Conservation (phyloP, 371 early-diverging fungal genomes). For the Mycotypha africana region DNA sequence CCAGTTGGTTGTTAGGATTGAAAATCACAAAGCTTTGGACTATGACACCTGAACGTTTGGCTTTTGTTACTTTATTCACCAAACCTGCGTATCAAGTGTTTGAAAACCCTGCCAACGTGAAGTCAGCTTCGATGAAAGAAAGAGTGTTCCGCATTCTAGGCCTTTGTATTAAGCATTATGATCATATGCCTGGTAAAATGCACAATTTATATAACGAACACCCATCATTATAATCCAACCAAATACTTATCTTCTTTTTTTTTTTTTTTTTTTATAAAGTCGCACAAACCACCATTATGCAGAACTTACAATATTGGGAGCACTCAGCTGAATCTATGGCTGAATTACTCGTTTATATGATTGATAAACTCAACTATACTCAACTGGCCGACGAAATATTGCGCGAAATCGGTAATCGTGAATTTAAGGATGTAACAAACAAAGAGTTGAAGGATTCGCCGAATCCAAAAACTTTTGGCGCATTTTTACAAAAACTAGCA, state of each 20-base stretch:
- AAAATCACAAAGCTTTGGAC: slow-evolving; percentile 77
- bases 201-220: no score
- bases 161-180: slow-evolving; percentile 65
- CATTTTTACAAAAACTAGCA: slow-evolving; percentile 79
- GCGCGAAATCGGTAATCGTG: slow-evolving; percentile 58
- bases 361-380: slow-evolving; percentile 59
- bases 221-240: no score
- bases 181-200: slow-evolving; percentile 62
- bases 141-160: slow-evolving; percentile 58
- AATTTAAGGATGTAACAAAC: slow-evolving; percentile 48
- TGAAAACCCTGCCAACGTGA: slow-evolving; percentile 69
- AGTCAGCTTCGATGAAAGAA: slow-evolving; percentile 51
- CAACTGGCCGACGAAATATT: slow-evolving; percentile 80
- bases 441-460: slow-evolving; percentile 66
- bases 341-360: slow-evolving; percentile 66
- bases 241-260: no score
- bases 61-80: slow-evolving; percentile 77
- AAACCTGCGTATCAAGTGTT: slow-evolving; percentile 80
- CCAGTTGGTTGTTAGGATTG: slow-evolving; percentile 53
- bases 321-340: slow-evolving; percentile 91
- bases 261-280: slow-evolving; percentile 43
- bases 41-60: slow-evolving; percentile 71
- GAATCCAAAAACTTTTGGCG: slow-evolving; percentile 76
- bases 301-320: slow-evolving; percentile 89
- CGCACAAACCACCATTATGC: slow-evolving; percentile 79